Conservation (phyloP, 495 filamentous ascomycete species). For the Podospora anserina region DNA sequence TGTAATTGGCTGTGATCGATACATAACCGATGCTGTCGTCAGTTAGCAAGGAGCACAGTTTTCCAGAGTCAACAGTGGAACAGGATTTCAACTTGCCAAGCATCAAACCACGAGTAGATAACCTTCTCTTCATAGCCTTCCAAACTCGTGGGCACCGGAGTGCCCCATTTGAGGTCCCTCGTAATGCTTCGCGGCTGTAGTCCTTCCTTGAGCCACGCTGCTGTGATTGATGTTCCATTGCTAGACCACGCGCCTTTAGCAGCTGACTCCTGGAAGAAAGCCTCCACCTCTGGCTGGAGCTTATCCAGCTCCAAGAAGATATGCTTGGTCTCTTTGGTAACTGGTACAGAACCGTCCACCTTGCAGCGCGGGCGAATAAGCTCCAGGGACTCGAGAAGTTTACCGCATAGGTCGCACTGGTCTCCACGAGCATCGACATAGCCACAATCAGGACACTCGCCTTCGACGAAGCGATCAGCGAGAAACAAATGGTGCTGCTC, state of each 20-base stretch:
- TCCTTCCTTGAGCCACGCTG: conserved; percentile 77
- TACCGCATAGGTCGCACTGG: conserved; percentile 77
- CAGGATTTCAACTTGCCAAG: conserved; percentile 40
- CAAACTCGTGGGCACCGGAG: conserved; percentile 50
- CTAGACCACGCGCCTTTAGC: conserved; percentile 59
- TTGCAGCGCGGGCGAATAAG: conserved; percentile 65
- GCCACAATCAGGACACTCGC: conserved; percentile 71
- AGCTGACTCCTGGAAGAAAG: conserved; percentile 58
- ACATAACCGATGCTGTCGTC: conserved; percentile 73
- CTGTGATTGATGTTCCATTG: conserved; percentile 69
- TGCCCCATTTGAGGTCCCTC: conserved; percentile 78
- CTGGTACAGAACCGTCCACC: conserved; percentile 73
- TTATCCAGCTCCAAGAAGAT: conserved; percentile 77
- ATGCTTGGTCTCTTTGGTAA: conserved; percentile 57
- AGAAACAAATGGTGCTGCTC: conserved; percentile 74
- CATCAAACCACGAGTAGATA: conserved; percentile 95
- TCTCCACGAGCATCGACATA: conserved; percentile 75
- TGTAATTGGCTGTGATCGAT: conserved; percentile 89
- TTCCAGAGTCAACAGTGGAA: too few relatives aligned
- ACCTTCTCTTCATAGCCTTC: conserved; percentile 71
- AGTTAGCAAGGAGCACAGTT: not conserved
- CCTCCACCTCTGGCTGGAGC: conserved; percentile 66
- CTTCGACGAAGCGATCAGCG: conserved; percentile 88
- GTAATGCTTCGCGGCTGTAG: conserved; percentile 83
- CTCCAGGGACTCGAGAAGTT: conserved; percentile 72